Evolutionary conservation across 1,284 basidiomycete genomes (phyloP), one percentile per base, ranked within the genome.

Genomic region (Cystobasidium slooffiae): DNA sequence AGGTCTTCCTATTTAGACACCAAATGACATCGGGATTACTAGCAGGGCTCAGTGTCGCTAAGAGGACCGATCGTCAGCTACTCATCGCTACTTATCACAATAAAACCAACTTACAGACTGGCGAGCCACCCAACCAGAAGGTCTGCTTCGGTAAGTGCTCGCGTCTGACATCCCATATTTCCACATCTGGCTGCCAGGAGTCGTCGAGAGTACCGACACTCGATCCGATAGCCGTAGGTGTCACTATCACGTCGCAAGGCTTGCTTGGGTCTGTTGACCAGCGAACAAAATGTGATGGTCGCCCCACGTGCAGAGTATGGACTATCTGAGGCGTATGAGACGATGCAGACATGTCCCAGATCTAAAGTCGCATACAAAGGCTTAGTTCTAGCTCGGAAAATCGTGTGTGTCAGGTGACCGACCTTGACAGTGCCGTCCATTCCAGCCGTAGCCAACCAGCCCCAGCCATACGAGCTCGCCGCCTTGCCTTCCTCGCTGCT

Each of bases 141-240:
- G 41, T 56, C n/a, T 74, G 47, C 37, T 74, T 74, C 8, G 72
- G 64, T 20, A 74, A 46, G 31, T 68, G 56, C 22, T 67, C 64
- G 18, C 61, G 31, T 39, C 72, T n/a, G 24, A 74, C 65, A 47
- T 74, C 72, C 72, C 72, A 74, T 10, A 74, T 61, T 41, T 74
- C 72, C 18, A 74, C 55, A 47, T 68, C 72, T 49, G 72, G 72
- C 65, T 74, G 72, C 72, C 72, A 74, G 5, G 31, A 39, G n/a
- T 61, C 63, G 20, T 68, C 65, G 9, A 59, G 24, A 12, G 53
- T 47, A 12, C 55, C 64, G 14, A 52, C 39, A 43, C 22, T 62
- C 3, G 72, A 62, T 14, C 64, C 53, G 1, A 44, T 18, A 37
- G 53, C 22, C 31, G 41, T 53, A 14, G 72, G 56, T 7, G 56